Percentiles rank a stretch among this genome's conserved stretches.
Evolutionary conservation across 805 yeast species (phyloP).

Genomic region (Zygotorulaspora sp.): DNA sequence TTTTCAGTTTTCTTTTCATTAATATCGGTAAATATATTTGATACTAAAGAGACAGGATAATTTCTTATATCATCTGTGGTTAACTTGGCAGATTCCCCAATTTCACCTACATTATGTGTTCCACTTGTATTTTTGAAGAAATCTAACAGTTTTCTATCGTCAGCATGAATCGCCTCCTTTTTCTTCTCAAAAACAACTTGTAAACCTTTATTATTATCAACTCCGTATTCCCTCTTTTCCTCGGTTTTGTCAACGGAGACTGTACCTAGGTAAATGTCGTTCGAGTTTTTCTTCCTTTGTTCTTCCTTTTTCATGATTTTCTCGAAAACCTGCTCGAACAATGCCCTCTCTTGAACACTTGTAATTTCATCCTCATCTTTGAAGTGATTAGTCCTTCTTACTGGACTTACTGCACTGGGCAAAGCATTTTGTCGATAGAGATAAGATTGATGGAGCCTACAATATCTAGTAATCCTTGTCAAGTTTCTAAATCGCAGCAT

Average conservation of each 20-base stretch:
- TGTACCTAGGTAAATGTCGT: constrained; percentile 11
- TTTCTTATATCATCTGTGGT: constrained; percentile 27
- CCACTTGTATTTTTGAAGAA: constrained; percentile 18
- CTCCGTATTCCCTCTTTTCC: neutral
- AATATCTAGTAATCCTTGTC: neutral
- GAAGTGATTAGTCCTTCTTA: constrained; percentile 13
- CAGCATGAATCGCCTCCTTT: constrained; percentile 12
- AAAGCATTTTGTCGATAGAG: no score
- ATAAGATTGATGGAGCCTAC: no score
- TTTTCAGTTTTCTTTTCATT: constrained; percentile 5
- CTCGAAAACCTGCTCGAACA: constrained; percentile 27
- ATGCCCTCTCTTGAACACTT: constrained; percentile 25
- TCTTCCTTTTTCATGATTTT: constrained; percentile 26
- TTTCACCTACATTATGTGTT: constrained; percentile 5
- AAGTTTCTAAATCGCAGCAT: neutral
- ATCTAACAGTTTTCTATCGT: constrained; percentile 15
- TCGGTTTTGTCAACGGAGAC: constrained; percentile 1
- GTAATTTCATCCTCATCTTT: constrained; percentile 19
- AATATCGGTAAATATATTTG: constrained; percentile 14
- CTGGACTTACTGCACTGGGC: no score
- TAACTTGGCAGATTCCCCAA: constrained; percentile 18
- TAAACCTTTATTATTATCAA: constrained; percentile 9
- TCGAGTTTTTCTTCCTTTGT: constrained; percentile 12
- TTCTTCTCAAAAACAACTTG: constrained; percentile 24
- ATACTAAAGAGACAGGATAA: constrained; percentile 24